Conservation (phyloP, 2,329 filamentous ascomycete species). For the Cordyceps tenuipes region DNA sequence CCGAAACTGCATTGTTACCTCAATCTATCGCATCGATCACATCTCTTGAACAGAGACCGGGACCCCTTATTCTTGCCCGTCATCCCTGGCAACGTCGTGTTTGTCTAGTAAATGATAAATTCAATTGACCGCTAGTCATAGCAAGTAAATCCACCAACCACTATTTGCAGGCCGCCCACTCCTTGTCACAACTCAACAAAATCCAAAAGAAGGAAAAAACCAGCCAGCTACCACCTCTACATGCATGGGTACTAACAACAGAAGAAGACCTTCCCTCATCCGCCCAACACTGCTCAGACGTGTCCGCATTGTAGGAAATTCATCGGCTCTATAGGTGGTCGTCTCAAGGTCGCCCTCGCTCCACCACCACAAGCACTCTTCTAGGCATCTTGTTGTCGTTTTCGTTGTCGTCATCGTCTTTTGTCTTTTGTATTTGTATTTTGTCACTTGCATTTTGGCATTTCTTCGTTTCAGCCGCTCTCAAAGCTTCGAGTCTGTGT, state of each 20-base stretch:
- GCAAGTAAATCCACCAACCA: neutral
- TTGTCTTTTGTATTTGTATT: too few species aligned
- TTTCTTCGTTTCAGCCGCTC: neutral
- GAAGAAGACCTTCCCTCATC: neutral
- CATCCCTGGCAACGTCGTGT: neutral
- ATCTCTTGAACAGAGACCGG: neutral
- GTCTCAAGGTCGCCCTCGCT: neutral
- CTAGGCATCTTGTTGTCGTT: neutral
- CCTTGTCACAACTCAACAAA: neutral
- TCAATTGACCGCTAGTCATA: neutral
- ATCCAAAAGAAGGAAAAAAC: neutral
- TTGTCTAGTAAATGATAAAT: neutral
- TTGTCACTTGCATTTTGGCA: neutral
- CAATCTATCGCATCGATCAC: neutral
- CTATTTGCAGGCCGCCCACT: neutral
- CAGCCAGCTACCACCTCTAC: neutral
- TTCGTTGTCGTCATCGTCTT: too few species aligned
- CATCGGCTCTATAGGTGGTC: slow-evolving; percentile 6
- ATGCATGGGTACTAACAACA: neutral
- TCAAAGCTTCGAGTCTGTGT: slow-evolving; percentile 71
- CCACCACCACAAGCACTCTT: neutral
- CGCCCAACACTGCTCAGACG: neutral
- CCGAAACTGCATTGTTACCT: too few species aligned
- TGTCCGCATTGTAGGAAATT: neutral
- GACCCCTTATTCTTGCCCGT: neutral